phyloP scores from a whole-genome alignment of 352 stramenopile species.

The Peronospora farinosa region DNA sequence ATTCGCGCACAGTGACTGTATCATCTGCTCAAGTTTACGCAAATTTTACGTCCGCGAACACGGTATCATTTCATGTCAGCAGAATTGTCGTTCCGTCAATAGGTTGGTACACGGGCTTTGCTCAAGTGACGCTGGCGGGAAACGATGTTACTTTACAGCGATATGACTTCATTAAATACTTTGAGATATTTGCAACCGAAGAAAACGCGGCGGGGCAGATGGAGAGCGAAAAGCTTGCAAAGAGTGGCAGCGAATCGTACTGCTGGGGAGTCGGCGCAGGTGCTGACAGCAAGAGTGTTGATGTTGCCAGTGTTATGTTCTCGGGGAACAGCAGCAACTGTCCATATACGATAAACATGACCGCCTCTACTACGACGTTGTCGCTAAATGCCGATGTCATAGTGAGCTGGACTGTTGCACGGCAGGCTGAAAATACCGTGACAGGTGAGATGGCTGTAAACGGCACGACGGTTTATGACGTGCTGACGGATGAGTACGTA shows the following conservation, averaged over 20 bases:
- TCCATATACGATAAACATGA: constrained; percentile 8
- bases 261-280: constrained; percentile 41
- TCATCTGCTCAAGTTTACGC: constrained; percentile 22
- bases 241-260: constrained; percentile 31
- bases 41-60: constrained; percentile 31
- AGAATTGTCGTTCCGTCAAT: constrained; percentile 24
- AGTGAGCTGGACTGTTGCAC: too few relatives aligned
- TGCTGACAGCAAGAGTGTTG: constrained; percentile 15
- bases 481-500: too few relatives aligned
- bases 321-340: constrained; percentile 29
- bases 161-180: constrained; percentile 48
- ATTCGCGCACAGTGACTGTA: constrained; percentile 22
- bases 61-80: constrained; percentile 31
- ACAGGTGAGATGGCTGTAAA: too few relatives aligned
- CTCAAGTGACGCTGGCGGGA: constrained; percentile 40
- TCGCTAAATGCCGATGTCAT: constrained; percentile 17
- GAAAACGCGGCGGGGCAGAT: constrained; percentile 20
- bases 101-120: constrained; percentile 34
- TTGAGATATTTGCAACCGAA: constrained; percentile 38
- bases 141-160: constrained; percentile 21
- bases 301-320: constrained; percentile 29
- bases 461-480: too few relatives aligned
- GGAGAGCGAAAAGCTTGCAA: constrained; percentile 21
- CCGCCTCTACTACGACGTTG: constrained; percentile 23
- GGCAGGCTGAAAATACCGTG: too few relatives aligned